Evolutionary conservation across 768 basidiomycete species (phyloP), one percentile per base, ranked within the genome.

Genomic region (Butyriboletus loyo): DNA sequence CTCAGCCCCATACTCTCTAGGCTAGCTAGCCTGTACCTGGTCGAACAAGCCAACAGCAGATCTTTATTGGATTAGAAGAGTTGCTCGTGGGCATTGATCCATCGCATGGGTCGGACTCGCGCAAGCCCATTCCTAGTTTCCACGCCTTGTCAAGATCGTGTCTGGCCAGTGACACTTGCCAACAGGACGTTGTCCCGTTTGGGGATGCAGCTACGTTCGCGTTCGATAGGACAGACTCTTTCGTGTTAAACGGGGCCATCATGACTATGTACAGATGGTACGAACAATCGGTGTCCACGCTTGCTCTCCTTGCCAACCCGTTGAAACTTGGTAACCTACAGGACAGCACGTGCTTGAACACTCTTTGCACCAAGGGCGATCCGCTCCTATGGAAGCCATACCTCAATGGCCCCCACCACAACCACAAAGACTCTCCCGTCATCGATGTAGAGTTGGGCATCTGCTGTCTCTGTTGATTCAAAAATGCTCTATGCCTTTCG

Each of bases 251-350:
- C 19, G 21, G 3, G 21, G 49, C 52, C 21, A 53, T 53, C 9
- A 11, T 37, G 17, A 43, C 52, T 14, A 53, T 53, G 52, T 52
- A 43, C 19, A 52, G 50, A 38, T 53, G 52, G 52, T 53, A 53
- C 35, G 50, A 37, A 8, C 28, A 37, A 36, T 52, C 52, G 9
- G 27, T 19, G 7, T 41, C 53, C 10, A 43, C 35, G 0, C 35
- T 52, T 28, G 52, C 40, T 24, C 50, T 43, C 17, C 48, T 53
- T 4, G 34, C 7, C 13, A 17, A 19, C 19, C 35, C 41, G 10
- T 36, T 35, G 22, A 43, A 27, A n/a, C 22, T 5, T 19, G 50
- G n/a, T 17, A 30, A 27, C 35, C 13, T 53, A 17, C 32, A 13
- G 21, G 52, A 42, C 31, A 53, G 39, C 14, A 21, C 52, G 52